Percentiles rank a stretch among this genome's conserved stretches.
These are phyloP conservation scores for Hymenoscyphus repandus DNA, from an alignment of 2,329 filamentous ascomycete species.

Conservation along the genomic window DNA sequence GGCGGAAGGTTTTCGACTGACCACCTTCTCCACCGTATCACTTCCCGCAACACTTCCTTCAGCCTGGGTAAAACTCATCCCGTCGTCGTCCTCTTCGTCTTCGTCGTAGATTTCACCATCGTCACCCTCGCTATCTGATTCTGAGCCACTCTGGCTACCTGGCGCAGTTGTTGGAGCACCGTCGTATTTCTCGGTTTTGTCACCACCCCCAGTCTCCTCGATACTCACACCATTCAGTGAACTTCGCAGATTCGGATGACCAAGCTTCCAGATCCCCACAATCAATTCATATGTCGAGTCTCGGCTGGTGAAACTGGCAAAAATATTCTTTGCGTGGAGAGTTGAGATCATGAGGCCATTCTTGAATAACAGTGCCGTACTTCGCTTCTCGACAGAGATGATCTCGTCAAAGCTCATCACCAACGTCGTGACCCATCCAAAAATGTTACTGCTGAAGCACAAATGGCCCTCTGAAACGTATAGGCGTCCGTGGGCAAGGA, in stretches of 20 bases:
- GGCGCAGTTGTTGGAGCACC: constrained; percentile 32
- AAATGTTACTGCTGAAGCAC: constrained; percentile 98
- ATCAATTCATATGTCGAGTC: constrained; percentile 97
- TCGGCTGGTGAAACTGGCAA: constrained; percentile 89
- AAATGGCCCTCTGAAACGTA: constrained; percentile 97
- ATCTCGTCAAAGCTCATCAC: constrained; percentile 99
- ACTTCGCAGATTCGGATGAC: constrained; percentile 85
- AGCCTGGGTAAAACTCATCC: constrained; percentile 48
- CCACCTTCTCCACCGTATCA: constrained; percentile 54
- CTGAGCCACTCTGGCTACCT: constrained; percentile 46
- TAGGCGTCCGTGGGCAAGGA: constrained; percentile 84
- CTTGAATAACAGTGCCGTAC: constrained; percentile 89
- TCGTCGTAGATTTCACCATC: constrained; percentile 77
- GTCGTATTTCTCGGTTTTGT: constrained; percentile 84
- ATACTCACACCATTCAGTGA: constrained; percentile 84
- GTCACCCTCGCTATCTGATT: constrained; percentile 47
- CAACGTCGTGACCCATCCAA: constrained; percentile 95
- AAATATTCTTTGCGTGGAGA: constrained; percentile 88
- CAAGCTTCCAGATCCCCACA: constrained; percentile 97
- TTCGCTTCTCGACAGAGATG: constrained; percentile 94
- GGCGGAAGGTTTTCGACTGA: constrained; percentile 69
- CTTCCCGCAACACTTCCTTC: constrained; percentile 39
- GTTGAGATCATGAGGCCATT: constrained; percentile 98
- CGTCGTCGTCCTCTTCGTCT: constrained; percentile 69
- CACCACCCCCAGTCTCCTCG: constrained; percentile 72